Percentiles rank a stretch among this genome's conserved stretches.
phyloP scores from a whole-genome alignment of 2,329 filamentous ascomycete genomes.

The Neurospora sp. region DNA sequence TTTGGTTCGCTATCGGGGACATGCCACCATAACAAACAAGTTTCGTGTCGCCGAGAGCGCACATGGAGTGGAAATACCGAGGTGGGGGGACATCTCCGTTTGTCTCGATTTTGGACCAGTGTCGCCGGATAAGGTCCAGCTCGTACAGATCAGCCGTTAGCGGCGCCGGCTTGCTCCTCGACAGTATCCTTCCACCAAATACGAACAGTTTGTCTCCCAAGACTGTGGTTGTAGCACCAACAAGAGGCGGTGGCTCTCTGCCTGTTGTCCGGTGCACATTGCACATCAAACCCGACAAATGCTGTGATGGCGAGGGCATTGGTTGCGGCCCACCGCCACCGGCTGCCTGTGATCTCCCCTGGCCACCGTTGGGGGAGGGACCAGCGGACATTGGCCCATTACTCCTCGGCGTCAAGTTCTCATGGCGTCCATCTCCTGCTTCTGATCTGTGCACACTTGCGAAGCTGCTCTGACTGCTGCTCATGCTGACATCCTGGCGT shows the following conservation, averaged over 20 bases:
- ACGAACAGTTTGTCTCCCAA: constrained; percentile 94
- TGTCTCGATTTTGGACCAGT: constrained; percentile 87
- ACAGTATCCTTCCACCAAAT: constrained; percentile 84
- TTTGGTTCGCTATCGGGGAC: constrained; percentile 61
- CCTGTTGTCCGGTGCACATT: constrained; percentile 80
- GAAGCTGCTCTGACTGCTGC: constrained; percentile 37
- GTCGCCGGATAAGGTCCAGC: constrained; percentile 77
- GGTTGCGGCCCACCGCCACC: constrained; percentile 32
- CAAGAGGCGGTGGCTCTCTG: constrained; percentile 78
- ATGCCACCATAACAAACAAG: constrained; percentile 97
- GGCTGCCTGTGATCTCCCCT: constrained; percentile 28
- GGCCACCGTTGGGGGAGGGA: constrained; percentile 42
- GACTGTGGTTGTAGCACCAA: constrained; percentile 91
- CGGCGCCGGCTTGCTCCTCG: constrained; percentile 66
- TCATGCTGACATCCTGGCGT: constrained; percentile 30
- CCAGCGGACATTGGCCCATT: constrained; percentile 45
- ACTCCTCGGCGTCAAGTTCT: constrained; percentile 41
- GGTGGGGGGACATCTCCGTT: constrained; percentile 79
- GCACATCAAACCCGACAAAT: constrained; percentile 58
- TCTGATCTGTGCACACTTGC: constrained; percentile 34
- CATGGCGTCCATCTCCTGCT: constrained; percentile 34
- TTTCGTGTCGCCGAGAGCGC: constrained; percentile 85
- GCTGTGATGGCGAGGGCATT: constrained; percentile 40
- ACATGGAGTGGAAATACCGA: constrained; percentile 95
- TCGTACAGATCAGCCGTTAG: constrained; percentile 90